A percentile compares a stretch with the other conserved stretches of the same genome.
Conservation (phyloP, 352 stramenopile genomes). For the Globisporangium takayamanum region DNA sequence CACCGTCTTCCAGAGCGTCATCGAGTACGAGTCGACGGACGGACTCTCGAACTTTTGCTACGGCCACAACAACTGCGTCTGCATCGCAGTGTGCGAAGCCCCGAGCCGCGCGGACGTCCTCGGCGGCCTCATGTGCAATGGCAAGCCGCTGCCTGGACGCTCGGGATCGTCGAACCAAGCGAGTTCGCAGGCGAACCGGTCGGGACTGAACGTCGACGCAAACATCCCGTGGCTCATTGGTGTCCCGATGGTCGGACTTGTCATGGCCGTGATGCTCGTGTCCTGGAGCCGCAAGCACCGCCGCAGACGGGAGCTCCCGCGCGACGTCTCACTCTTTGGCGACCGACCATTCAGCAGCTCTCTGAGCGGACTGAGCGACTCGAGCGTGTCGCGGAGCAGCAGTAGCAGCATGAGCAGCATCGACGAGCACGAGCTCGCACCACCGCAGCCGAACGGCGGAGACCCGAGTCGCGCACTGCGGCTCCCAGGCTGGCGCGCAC, state of each 20-base stretch:
- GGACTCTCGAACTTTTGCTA: slow-evolving; percentile 27
- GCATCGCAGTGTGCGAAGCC: slow-evolving; percentile 36
- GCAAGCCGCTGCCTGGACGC: slow-evolving; percentile 1
- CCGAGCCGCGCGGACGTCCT: slow-evolving; percentile 19
- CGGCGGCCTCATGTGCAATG: slow-evolving; percentile 24
- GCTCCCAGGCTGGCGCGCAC: slow-evolving; percentile 51
- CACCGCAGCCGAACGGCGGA: neutral
- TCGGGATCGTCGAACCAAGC: slow-evolving; percentile 17
- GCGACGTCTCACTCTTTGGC: slow-evolving; percentile 17
- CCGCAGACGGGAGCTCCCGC: slow-evolving; percentile 9
- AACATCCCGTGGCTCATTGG: slow-evolving; percentile 32
- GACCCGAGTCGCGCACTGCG: slow-evolving; percentile 6
- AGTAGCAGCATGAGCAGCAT: slow-evolving; percentile 10
- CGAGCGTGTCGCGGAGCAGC: slow-evolving; percentile 9
- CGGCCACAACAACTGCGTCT: slow-evolving; percentile 34
- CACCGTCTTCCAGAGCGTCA: slow-evolving; percentile 31
- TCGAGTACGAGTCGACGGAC: slow-evolving; percentile 30
- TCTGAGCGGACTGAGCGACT: slow-evolving; percentile 8
- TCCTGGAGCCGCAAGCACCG: slow-evolving; percentile 27
- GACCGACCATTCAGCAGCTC: neutral
- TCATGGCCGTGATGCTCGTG: slow-evolving; percentile 31
- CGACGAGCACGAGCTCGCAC: slow-evolving; percentile 1
- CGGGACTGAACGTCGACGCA: slow-evolving; percentile 17
- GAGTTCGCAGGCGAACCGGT: slow-evolving; percentile 10
- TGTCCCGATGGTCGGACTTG: slow-evolving; percentile 34